Base-by-base conservation (phyloP, 2,329 filamentous ascomycete species). In the Colletotrichum tamarilloi region DNA sequence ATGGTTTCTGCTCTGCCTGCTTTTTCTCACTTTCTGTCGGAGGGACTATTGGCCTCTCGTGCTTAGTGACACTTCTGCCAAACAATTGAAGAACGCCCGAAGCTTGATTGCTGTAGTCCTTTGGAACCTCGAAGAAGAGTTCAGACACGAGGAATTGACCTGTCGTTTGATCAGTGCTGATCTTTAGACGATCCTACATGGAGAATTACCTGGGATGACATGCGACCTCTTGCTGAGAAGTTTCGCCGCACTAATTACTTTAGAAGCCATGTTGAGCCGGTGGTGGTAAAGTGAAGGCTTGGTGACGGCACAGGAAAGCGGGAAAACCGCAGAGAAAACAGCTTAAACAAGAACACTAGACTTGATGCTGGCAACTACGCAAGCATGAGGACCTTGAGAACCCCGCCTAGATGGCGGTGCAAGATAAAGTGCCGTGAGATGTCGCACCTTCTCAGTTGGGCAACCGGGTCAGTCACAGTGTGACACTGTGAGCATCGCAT, bases 101-200 rank as follows among this genome's bases (percentile, higher is more conserved):
- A 3, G 85, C 80, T 1, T 91, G 91, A 67, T 91, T 88, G 74
- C 84, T 83, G 82, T 97, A 93, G 84, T 97, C 93, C 74, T 94
- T 88, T 4, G 95, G 95, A 12, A 98, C 95, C 76, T 94, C 89
- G 82, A 98, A 98, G 85, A 95, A 93, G 78, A 96, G 88, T 81
- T 98, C 95, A 2, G 93, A 93, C 74, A 97, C 89, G 73, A 89
- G 87, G 58, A 97, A 87, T 79, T 92, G 92, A 62, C 94, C 94
- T 95, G 67, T 30, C 1, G 7, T 3, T 16, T 3, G 24, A 7
- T 67, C 16, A 67, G 68, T 24, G 11, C 24, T n/a, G 42, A 24
- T 22, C 16, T 46, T 32, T n/a, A 11, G 26, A 16, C 22, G 12
- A 46, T 11, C 22, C n/a, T 38, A 7, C 26, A 14, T 5, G 24